Evolutionary conservation across 306 rosid genomes (phyloP).

Genomic region (Vigna hirtella): DNA sequence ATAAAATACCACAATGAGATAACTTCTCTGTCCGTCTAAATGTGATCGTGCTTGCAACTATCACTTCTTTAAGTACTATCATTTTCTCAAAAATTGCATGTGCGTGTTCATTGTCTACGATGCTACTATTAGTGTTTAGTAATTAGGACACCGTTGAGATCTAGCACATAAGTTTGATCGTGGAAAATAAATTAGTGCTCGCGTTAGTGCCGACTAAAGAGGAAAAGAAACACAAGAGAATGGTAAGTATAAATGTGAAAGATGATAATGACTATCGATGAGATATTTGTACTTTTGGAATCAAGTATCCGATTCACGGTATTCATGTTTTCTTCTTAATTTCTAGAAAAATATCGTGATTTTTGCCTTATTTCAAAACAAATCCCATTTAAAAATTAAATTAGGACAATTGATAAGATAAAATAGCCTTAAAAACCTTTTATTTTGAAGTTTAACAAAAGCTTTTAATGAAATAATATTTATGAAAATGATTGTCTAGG

Average conservation of each 20-base stretch:
- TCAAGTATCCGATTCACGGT: neutral
- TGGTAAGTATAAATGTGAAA: neutral
- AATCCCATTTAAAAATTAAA: no score
- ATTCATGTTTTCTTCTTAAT: neutral
- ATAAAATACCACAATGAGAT: neutral
- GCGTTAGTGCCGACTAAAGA: neutral
- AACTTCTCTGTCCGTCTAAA: constrained; percentile 10
- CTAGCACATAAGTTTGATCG: neutral
- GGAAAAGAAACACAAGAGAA: neutral
- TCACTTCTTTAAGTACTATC: neutral
- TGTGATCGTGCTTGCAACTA: neutral
- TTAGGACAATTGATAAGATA: no score
- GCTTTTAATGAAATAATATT: no score
- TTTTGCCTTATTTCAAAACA: no score
- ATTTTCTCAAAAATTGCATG: constrained; percentile 8
- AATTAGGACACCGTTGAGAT: neutral
- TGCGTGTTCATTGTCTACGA: neutral
- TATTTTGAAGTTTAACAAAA: no score
- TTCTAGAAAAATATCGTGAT: no score
- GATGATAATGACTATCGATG: neutral
- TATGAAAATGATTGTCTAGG: no score
- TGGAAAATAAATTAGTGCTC: neutral
- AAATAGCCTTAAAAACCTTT: no score
- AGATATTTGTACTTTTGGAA: neutral
- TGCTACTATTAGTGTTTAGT: constrained; percentile 15